Base-by-base conservation (phyloP, 2,329 filamentous ascomycete genomes). In the Aureobasidium sp. region DNA sequence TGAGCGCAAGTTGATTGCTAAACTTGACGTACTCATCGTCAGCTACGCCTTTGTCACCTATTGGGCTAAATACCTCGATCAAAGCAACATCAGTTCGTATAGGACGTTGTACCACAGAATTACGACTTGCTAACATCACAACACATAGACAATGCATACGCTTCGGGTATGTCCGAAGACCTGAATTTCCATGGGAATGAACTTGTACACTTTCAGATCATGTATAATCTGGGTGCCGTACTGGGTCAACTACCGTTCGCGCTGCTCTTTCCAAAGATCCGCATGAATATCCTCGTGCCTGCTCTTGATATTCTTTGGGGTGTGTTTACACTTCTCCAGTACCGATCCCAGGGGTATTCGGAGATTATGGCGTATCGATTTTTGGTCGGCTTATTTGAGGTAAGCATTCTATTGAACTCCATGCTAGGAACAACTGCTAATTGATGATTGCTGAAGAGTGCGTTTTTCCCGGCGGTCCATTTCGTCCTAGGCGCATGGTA, bases 21-120 rank as follows among this genome's bases (percentile, higher is more conserved):
- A 85, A 66, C 75, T 85, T 15, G 82, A 85, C 63, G 68, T 81
- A 0, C 69, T 84, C 1, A 80, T 85, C 45, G 77, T 85, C 0
- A 80, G 81, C 0, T 84, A 83, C 66, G 81, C 80, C 0, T 79
- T 83, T 48, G 68, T 84, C 3, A 75, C 78, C 0, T 83, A 83
- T 64, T 84, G 81, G 78, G 76, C 79, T 53, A 83, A 83, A 67
- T 81, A 83, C 62, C 76, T 84, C 9, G 80, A 83, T 64, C 79
- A 83, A 65, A 72, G 78, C 3, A 83, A 83, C 59, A 74, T 83
- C 54, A 83, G 79, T 82, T 64, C 54, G 74, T 65, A 13, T 3
- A 41, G n/a, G 45, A 60, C 15, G 39, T 45, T 5, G 7, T 1
- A 11, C 11, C 5, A 21, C 44, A 7, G n/a, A 3, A n/a, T 10